phyloP scores from a whole-genome alignment of 1,284 basidiomycete genomes.

The Cryptococcus jaspeensis region DNA sequence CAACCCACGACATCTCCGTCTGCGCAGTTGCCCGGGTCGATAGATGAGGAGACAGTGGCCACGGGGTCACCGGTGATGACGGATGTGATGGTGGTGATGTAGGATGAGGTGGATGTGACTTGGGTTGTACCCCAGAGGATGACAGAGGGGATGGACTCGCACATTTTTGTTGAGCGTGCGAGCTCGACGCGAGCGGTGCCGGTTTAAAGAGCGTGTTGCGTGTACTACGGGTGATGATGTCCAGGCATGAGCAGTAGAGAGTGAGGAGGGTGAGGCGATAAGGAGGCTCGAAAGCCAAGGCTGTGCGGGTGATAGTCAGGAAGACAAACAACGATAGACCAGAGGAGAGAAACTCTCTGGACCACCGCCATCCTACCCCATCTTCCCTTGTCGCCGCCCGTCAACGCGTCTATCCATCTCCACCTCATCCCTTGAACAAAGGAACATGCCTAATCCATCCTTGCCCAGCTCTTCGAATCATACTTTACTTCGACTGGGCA shows the following conservation, averaged over 20 bases:
- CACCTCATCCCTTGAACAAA: constrained; percentile 1
- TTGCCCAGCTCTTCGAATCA: neutral
- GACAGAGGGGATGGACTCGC: constrained; percentile 16
- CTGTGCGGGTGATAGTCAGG: too few species aligned
- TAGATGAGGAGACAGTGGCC: neutral
- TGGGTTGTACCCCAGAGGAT: constrained; percentile 27
- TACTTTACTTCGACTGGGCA: neutral
- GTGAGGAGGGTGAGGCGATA: too few species aligned
- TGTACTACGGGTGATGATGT: too few species aligned
- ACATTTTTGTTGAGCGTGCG: constrained; percentile 1
- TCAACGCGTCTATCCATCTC: neutral
- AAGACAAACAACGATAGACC: too few species aligned
- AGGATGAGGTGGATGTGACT: constrained; percentile 10
- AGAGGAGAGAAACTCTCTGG: too few species aligned
- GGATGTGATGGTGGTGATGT: constrained; percentile 8
- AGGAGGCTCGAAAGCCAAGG: neutral
- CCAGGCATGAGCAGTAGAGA: too few species aligned
- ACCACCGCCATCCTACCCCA: neutral
- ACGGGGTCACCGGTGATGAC: neutral
- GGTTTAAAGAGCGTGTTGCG: too few species aligned
- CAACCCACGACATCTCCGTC: neutral
- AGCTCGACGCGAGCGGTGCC: neutral
- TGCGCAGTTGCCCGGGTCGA: constrained; percentile 1
- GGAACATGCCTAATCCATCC: neutral
- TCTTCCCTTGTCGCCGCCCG: neutral